A percentile compares a stretch with the other conserved stretches of the same genome.
phyloP scores from a whole-genome alignment of 106 monocot species.

The Phalaenopsis aphrodite region DNA sequence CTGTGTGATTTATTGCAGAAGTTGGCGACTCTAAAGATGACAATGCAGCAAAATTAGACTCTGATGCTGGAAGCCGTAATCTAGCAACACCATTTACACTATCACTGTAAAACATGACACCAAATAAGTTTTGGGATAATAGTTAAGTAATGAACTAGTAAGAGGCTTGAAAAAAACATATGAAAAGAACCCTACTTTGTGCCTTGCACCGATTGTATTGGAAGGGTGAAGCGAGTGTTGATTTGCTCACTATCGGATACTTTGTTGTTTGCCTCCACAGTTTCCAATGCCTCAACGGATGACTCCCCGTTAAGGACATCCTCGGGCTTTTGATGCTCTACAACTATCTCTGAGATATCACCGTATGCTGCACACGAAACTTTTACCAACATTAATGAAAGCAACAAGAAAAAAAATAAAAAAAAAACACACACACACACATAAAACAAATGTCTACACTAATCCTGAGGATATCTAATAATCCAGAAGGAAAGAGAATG shows the following conservation, averaged over 20 bases:
- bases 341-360: slow-evolving; percentile 21
- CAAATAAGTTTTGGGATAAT: neutral
- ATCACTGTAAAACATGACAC: slow-evolving; percentile 13
- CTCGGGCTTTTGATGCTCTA: slow-evolving; percentile 24
- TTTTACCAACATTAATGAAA: neutral
- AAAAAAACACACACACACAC: neutral
- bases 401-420: neutral
- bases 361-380: slow-evolving; percentile 17
- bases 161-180: neutral
- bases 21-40: slow-evolving; percentile 17
- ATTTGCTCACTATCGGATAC: neutral
- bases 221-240: slow-evolving; percentile 25
- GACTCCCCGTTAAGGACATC: slow-evolving; percentile 5
- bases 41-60: slow-evolving; percentile 19
- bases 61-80: slow-evolving; percentile 32
- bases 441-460: neutral
- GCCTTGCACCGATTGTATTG: slow-evolving; percentile 24
- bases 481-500: too few species aligned
- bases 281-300: slow-evolving; percentile 13
- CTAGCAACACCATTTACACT: slow-evolving; percentile 20
- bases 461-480: too few species aligned
- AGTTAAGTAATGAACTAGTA: neutral
- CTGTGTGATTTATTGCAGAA: slow-evolving; percentile 18
- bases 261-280: slow-evolving; percentile 5
- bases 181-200: slow-evolving; percentile 24